phyloP scores from a whole-genome alignment of 1,284 basidiomycete genomes.

The Butyriboletus appendiculatus region DNA sequence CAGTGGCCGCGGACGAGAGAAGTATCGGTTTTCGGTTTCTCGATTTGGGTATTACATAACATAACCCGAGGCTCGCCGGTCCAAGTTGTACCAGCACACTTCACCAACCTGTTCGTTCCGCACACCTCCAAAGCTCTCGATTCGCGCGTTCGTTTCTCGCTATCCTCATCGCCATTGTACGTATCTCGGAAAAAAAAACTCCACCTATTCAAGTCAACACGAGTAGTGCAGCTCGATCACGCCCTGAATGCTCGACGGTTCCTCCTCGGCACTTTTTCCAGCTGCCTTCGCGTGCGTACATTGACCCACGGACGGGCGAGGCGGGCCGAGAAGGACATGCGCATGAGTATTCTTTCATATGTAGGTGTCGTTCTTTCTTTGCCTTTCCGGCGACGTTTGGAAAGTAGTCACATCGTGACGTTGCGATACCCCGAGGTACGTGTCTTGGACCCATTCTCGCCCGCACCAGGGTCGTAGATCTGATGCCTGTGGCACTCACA shows the following conservation, averaged over 20 bases:
- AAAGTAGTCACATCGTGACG: conserved; percentile 86
- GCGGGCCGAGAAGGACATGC: conserved; percentile 56
- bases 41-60: no score
- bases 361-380: not conserved
- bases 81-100: no score
- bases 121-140: conserved; percentile 27
- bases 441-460: not conserved
- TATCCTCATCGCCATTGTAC: conserved; percentile 31
- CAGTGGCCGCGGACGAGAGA: no score
- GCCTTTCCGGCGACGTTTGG: not conserved
- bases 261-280: conserved; percentile 60
- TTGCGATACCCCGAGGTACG: conserved; percentile 85
- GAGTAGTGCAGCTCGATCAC: not conserved
- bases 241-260: conserved; percentile 41
- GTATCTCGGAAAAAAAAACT: not conserved
- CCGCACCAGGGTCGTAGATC: not conserved
- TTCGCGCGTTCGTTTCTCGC: conserved; percentile 41
- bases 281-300: conserved; percentile 59
- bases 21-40: no score
- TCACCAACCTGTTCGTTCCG: not conserved
- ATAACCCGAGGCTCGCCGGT: no score
- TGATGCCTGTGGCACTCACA: not conserved
- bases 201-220: not conserved
- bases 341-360: conserved; percentile 10
- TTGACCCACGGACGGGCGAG: conserved; percentile 70